phyloP scores from a whole-genome alignment of 2,329 filamentous ascomycete genomes.

The Beauveria varroae region DNA sequence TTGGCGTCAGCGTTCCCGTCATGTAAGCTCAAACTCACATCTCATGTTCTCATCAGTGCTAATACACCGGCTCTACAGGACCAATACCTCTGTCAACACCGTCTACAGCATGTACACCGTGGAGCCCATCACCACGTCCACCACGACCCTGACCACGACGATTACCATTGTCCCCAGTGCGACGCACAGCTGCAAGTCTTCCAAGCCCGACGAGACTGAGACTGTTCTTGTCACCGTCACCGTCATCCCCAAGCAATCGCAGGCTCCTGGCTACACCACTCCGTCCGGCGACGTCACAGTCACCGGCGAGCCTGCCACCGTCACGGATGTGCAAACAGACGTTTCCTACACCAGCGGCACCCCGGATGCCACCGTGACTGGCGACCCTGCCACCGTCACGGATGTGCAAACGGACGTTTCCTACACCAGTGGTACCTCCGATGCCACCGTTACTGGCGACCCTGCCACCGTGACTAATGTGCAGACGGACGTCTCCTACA shows the following conservation, averaged over 20 bases:
- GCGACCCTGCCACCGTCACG: slow-evolving; percentile 19
- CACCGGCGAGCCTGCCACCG: slow-evolving; percentile 1
- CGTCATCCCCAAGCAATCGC: neutral
- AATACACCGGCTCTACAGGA: slow-evolving; percentile 17
- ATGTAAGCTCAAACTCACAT: slow-evolving; percentile 23
- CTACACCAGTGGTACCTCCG: slow-evolving; percentile 23
- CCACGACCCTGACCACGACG: slow-evolving; percentile 14
- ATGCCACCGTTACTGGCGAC: slow-evolving; percentile 22
- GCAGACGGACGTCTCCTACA: slow-evolving; percentile 1
- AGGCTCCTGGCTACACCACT: neutral
- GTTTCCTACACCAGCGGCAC: slow-evolving; percentile 5
- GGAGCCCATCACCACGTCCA: slow-evolving; percentile 16
- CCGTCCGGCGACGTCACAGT: slow-evolving; percentile 9
- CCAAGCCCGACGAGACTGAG: neutral
- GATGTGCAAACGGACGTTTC: slow-evolving; percentile 18
- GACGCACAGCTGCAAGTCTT: neutral
- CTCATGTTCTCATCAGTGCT: neutral
- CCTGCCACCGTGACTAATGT: neutral
- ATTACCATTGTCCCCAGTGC: slow-evolving; percentile 13
- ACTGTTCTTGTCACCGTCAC: slow-evolving; percentile 19
- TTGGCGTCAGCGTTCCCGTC: slow-evolving; percentile 24
- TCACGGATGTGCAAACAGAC: slow-evolving; percentile 5
- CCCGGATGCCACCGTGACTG: slow-evolving; percentile 19
- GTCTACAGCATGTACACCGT: slow-evolving; percentile 24
- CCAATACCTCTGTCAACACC: slow-evolving; percentile 25